Percentiles rank a stretch among this genome's conserved stretches.
Conservation (phyloP, 1,284 basidiomycete species). For the Sporisorium exsertum region DNA sequence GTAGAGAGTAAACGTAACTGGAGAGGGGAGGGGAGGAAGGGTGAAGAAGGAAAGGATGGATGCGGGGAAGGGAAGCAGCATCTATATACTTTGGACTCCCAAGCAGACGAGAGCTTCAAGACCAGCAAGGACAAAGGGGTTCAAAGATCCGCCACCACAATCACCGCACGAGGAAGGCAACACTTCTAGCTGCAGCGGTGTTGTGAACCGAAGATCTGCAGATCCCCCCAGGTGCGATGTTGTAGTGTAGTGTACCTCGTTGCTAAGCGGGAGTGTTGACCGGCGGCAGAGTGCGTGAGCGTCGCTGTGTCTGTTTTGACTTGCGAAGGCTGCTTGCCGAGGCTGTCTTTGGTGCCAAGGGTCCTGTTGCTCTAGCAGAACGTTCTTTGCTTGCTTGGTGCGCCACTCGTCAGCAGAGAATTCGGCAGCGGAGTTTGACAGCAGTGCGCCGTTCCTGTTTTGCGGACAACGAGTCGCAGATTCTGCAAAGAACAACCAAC, state of each 20-base stretch:
- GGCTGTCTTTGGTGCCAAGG: neutral
- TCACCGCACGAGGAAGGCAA: too few species aligned
- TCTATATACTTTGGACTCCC: neutral
- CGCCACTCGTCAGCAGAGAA: neutral
- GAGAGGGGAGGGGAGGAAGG: slow-evolving; percentile 9
- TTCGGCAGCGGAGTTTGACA: slow-evolving; percentile 6
- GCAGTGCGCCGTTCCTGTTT: neutral
- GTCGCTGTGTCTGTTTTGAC: neutral
- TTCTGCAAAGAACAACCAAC: neutral
- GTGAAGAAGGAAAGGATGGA: neutral
- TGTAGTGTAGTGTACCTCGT: neutral
- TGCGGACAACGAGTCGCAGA: too few species aligned
- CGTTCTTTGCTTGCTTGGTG: slow-evolving; percentile 1
- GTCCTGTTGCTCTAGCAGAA: neutral
- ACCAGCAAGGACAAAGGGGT: neutral
- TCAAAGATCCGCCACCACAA: too few species aligned
- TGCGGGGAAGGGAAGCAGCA: neutral
- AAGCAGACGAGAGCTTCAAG: neutral
- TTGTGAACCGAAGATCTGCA: slow-evolving; percentile 5
- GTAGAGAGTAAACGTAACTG: too few species aligned
- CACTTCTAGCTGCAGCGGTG: neutral
- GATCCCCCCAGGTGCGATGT: neutral
- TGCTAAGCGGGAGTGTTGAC: neutral
- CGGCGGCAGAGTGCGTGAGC: neutral
- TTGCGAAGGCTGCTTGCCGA: neutral